Base-by-base conservation (phyloP, 1,139 yeast species). In the Magnusiomyces fungicola region DNA sequence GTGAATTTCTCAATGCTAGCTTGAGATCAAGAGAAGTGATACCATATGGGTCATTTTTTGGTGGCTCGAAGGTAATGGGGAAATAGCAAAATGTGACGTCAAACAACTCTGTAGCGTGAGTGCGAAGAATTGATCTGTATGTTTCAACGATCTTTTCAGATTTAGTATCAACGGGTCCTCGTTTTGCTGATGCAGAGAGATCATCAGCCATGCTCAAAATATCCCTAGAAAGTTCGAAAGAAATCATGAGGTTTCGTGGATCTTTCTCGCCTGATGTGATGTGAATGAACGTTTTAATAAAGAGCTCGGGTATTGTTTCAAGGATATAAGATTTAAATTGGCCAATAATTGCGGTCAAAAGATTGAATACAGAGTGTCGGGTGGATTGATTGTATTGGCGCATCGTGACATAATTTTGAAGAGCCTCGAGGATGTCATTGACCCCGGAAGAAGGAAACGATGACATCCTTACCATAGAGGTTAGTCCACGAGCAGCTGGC, bases 41-140 rank as follows among this genome's bases (percentile, higher is more conserved):
- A 53, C 82, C 80, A 63, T 89, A 88, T 0, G 96, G 96, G 64
- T 90, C 96, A 62, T 86, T 83, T 52, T 84, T 80, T 1, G 97
- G 96, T 1, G 98, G 97, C 53, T 81, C 83, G 68, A 94, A 94
- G 0, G 97, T 85, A 48, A 94, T 90, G 3, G 99, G 99, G 68
- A 90, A 94, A 68, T 94, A 94, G 65, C 98, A 92, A 63, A 92
- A 92, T 38, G 89, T 75, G 34, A 86, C 80, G 63, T 94, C 98
- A 62, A 90, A 92, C 52, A 92, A 66, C 25, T 86, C 88, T 6
- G 43, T 39, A 14, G 43, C 32, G 16, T 39, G 32, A 3, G 18
- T 18, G 24, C 32, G 4, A 4, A 39, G 22, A 16, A 34, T 18
- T 6, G 38, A 34, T 18, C 19, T 21, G 10, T 55, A 53, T 6